A percentile compares a stretch with the other conserved stretches of the same genome.
Conservation (phyloP, 2,329 filamentous ascomycete genomes). For the Phialemonium atrogriseum region DNA sequence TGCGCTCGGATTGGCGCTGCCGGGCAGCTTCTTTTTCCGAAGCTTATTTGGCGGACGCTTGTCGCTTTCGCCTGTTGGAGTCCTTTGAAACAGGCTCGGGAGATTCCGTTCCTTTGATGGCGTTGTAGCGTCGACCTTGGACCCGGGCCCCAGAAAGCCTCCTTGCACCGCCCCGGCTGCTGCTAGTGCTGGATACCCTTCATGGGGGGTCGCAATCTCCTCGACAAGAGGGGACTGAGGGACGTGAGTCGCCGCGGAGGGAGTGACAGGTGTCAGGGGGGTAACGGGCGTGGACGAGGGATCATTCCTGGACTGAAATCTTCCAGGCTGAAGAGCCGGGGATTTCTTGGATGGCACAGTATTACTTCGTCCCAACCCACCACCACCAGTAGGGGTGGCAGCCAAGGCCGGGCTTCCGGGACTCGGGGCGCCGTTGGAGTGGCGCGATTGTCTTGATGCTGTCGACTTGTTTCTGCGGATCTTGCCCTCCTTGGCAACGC, state of each 20-base stretch:
- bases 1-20: conserved; percentile 73
- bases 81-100: conserved; percentile 62
- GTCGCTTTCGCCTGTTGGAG: conserved; percentile 53
- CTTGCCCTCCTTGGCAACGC: conserved; percentile 70
- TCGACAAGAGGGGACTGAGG: conserved; percentile 30
- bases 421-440: conserved; percentile 62
- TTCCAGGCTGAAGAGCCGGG: conserved; percentile 57
- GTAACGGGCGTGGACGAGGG: conserved; percentile 19
- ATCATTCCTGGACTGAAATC: conserved; percentile 44
- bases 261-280: conserved; percentile 26
- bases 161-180: conserved; percentile 14
- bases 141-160: conserved; percentile 13
- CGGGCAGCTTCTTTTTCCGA: conserved; percentile 74
- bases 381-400: conserved; percentile 46
- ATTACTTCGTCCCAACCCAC: conserved; percentile 63
- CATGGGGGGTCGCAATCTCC: conserved; percentile 23
- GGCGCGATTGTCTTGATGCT: conserved; percentile 77
- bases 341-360: conserved; percentile 89
- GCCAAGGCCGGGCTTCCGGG: conserved; percentile 54
- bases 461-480: conserved; percentile 85
- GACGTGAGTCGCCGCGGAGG: conserved; percentile 39
- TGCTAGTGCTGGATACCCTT: conserved; percentile 11
- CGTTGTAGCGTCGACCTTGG: conserved; percentile 32
- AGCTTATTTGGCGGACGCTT: conserved; percentile 81
- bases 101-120: conserved; percentile 60